Base-by-base conservation (phyloP, 176 grass and related monocot genomes). In the Hordeum marinum region DNA sequence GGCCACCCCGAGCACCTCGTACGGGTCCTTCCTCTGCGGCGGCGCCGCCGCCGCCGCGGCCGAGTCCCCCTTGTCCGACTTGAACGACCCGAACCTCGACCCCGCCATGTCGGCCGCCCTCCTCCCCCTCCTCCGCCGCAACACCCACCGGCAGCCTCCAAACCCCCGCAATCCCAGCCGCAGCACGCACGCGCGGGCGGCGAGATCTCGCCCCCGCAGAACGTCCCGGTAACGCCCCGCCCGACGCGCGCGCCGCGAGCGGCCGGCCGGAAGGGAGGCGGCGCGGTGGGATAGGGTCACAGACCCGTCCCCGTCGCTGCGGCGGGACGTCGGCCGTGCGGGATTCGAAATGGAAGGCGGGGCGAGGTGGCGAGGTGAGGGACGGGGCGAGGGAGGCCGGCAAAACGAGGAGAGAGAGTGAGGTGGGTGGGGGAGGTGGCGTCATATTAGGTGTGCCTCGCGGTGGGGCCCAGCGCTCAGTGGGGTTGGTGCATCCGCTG, bases 1-100 rank as follows among this genome's bases (percentile, higher is more conserved):
- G 21, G 69, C 82, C 64, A 99, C 90, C 11, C 93, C 91, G 76
- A 99, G 97, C 62, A 96, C 97, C 74, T 99, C 97, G 65, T 99
- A 99, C 35, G 92, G 97, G 82, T 99, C 97, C 82, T 86, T 90
- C 60, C 94, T 90, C 78, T 91, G 93, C 75, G 88, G 60, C 48
- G 63, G 60, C 58, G 83, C 31, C 76, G 87, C 81, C 65, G 57
- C 90, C 23, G 69, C 68, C 11, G 66, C 70, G 2, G 92, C 89
- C 37, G 82, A 83, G 82, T 83, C 87, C 42, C 89, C 93, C 72
- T 92, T 96, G 54, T 89, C 97, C 65, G 94, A 92, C 88, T 94
- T 96, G 75, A 86, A 89, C 8, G 90, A 99, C 61, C 90, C 78
- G 61, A 92, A 96, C 79, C 89, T 93, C 21, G 97, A 90, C 11